Evolutionary conservation across 257 asterid species (phyloP).

Genomic region (Nyctanthes arbortristis): DNA sequence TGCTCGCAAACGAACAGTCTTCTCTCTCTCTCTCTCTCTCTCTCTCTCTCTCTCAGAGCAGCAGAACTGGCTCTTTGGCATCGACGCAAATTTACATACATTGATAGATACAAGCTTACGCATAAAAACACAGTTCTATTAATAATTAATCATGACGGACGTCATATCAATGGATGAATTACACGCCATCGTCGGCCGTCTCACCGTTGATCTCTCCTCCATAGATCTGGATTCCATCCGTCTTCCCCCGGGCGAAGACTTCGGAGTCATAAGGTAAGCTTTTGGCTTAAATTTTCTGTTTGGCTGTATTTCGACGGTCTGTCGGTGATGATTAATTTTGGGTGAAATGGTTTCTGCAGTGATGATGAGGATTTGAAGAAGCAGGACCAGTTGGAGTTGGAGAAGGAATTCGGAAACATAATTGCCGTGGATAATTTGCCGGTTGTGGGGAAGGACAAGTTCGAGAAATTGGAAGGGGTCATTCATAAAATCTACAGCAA

Average conservation of each 20-base stretch:
- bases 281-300: background rate
- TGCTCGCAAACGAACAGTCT: too few species aligned
- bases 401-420: constrained; percentile 72
- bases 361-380: constrained; percentile 79
- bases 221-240: constrained; percentile 70
- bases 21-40: too few species aligned
- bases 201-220: constrained; percentile 52
- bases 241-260: constrained; percentile 68
- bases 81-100: constrained; percentile 5
- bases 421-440: constrained; percentile 91
- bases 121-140: background rate
- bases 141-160: constrained; percentile 61
- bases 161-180: constrained; percentile 74
- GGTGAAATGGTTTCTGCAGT: constrained; percentile 29
- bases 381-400: constrained; percentile 70
- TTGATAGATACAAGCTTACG: background rate
- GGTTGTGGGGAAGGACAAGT: constrained; percentile 71
- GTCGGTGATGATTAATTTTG: background rate
- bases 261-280: constrained; percentile 71
- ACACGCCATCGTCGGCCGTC: constrained; percentile 50
- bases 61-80: constrained; percentile 25
- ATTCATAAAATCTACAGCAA: constrained; percentile 75
- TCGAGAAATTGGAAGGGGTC: constrained; percentile 82
- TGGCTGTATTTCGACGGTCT: background rate
- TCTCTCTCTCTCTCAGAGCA: background rate